Base-by-base conservation (phyloP, 148 eudicot genomes). In the Rhododendron vialii region DNA sequence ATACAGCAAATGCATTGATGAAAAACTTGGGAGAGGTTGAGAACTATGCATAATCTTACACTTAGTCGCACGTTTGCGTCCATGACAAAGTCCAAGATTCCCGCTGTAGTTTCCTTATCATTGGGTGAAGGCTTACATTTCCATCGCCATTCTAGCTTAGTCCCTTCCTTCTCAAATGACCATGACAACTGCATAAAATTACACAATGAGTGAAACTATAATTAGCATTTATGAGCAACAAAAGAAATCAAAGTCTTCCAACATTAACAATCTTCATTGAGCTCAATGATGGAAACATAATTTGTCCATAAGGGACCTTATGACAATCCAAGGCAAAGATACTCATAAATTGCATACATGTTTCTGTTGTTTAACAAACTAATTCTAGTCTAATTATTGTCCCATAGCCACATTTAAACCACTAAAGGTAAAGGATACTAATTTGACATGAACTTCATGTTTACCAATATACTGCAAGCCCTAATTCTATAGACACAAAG, bases 121-220 rank as follows among this genome's bases (percentile, higher is more conserved):
- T 94, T 80, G 45, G 93, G 86, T 50, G 98, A 92, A 36, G 94
- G 94, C 89, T 91, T 92, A 88, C 96, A 96, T 88, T 96, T 91
- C 99, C 99, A 96, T 81, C 98, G 88, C 97, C 99, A 96, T 87
- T 96, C 99, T 86, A 96, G 89, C 84, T 92, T 91, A 17, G 91
- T 92, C 38, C 96, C 95, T 96, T 96, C 95, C 92, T 89, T 96
- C 90, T 96, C 98, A 87, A 96, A 96, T 43, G 99, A 94, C 95
- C 95, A 96, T 47, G 98, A 92, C 69, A 96, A 86, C 99, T 96
- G 94, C 84, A 88, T 35, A 76, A 12, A 4, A 69, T 24, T 26
- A 83, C 75, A 82, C 15, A 18, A 75, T 50, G n/a, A 77, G 38
- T 38, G 28, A 88, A 65, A 82, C 59, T 47, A 12, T 3, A 78